Base-by-base conservation (phyloP, 2,329 filamentous ascomycete species). In the Epicoccum sorghinum region DNA sequence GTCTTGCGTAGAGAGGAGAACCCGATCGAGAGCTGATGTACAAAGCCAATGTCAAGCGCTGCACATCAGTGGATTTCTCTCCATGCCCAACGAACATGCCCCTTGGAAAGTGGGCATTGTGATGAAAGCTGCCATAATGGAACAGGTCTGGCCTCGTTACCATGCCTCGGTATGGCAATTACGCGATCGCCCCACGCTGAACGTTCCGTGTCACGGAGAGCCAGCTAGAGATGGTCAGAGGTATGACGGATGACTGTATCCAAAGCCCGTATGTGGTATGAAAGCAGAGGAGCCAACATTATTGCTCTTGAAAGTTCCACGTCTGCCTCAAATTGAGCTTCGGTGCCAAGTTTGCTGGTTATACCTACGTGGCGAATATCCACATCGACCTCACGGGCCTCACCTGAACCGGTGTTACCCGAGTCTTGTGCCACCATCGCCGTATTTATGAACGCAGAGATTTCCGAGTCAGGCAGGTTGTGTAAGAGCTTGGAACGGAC, bases 331-430 rank as follows among this genome's bases (percentile, higher is more conserved):
- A n/a, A 18, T 39, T 36, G 22, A 18, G n/a, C 7, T 22, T 37
- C 35, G 18, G 37, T 38, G 25, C 24, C 40, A 45, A 36, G 22
- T 23, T 23, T 25, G 52, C 36, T 38, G 42, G 46, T 46, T 55
- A 33, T 39, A 50, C 47, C 40, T 55, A 50, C 47, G 46, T 55
- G 52, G 52, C 46, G 37, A 47, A 55, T 38, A 38, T 50, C 37
- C 37, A 47, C 42, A 10, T 29, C 30, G 37, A 14, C 22, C 29
- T 29, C 27, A 29, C 27, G 27, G 27, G 27, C 27, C 27, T 51
- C 29, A 38, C 25, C 22, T 23, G 30, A 42, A 35, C 37, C 41
- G 46, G 32, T 18, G 8, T 42, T 25, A 24, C n/a, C 36, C 42
- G 41, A 37, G 37, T 23, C 42, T 38, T 18, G 46, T 55, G 41